Evolutionary conservation across 1,284 basidiomycete genomes (phyloP), one percentile per base, ranked within the genome.

Genomic region (Ceratobasidium theobromae): DNA sequence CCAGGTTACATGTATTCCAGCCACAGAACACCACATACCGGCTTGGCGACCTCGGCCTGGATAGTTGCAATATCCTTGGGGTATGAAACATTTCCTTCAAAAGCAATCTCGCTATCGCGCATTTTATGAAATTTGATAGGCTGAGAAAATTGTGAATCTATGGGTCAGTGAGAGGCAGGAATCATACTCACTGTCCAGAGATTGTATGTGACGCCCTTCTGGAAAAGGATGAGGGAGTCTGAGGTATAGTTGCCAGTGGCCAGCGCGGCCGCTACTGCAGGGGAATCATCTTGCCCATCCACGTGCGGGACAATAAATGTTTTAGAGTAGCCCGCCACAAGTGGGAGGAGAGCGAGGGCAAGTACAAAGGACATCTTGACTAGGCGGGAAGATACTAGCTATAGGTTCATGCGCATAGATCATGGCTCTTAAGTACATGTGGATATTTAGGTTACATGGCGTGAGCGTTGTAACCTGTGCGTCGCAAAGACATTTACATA

Each of bases 71-170:
- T 81, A 75, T 82, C 79, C 5, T 72, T 74, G 0, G 84, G 83
- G 69, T 83, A 84, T 3, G 80, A 82, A 66, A 85, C 67, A 67
- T 86, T 86, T 1, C 85, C 85, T 67, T 86, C 80, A 65, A 86
- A 79, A 18, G 74, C 74, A 25, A 86, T 76, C 68, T 84, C 82
- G 21, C 86, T 83, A 70, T 85, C 86, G 49, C 77, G 81, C 60
- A 86, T 72, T 0, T 70, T 73, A 0, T 84, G 82, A 67, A 86
- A 86, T 65, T 77, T 80, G 73, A 86, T 77, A 1, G 84, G 81
- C 2, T 65, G 35, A 32, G 14, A 67, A 41, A 27, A 40, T 16
- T 4, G 16, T 45, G 16, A 35, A 81, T 82, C 68, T 80, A 82
- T 8, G 35, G 4, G 28, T 14, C 28, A 49, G 18, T 28, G 40